Conservation (phyloP, 2,329 filamentous ascomycete genomes). For the Colletotrichum chlorophyti region DNA sequence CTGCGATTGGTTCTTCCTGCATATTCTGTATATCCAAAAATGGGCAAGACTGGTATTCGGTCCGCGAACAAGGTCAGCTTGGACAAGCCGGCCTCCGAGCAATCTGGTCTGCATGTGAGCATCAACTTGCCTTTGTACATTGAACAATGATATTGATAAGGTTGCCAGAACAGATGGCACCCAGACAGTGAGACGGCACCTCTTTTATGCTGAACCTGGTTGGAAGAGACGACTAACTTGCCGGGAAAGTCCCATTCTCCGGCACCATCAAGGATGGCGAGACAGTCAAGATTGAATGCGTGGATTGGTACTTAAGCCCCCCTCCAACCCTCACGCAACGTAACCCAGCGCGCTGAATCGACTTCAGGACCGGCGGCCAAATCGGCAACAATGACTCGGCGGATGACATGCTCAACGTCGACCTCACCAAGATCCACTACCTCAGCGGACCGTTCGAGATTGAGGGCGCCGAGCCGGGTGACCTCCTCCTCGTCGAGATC, state of each 20-base stretch:
- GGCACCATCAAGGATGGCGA: conserved; percentile 81
- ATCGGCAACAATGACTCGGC: conserved; percentile 89
- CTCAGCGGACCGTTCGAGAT: conserved; percentile 90
- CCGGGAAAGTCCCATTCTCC: conserved; percentile 73
- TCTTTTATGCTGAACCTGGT: too few species aligned
- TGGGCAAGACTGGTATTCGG: conserved; percentile 68
- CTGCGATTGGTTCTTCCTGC: background rate
- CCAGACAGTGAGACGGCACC: conserved; percentile 85
- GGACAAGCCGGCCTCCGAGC: conserved; percentile 73
- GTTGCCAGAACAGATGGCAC: conserved; percentile 83
- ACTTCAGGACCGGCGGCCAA: conserved; percentile 72
- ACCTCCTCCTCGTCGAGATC: conserved; percentile 86
- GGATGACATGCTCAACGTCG: conserved; percentile 86
- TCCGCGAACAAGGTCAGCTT: conserved; percentile 77
- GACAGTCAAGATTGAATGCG: conserved; percentile 91
- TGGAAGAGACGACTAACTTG: background rate
- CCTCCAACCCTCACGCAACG: conserved; percentile 20
- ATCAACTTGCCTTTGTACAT: background rate
- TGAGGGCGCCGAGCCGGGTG: conserved; percentile 82
- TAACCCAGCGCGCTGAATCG: background rate
- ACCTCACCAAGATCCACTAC: conserved; percentile 86
- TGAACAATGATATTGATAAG: background rate
- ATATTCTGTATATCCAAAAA: conserved; percentile 32
- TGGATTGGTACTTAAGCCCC: conserved; percentile 69
- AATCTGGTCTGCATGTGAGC: conserved; percentile 74